A percentile compares a stretch with the other conserved stretches of the same genome.
phyloP scores from a whole-genome alignment of 2,329 filamentous ascomycete species.

The Calonectria henricotiae region DNA sequence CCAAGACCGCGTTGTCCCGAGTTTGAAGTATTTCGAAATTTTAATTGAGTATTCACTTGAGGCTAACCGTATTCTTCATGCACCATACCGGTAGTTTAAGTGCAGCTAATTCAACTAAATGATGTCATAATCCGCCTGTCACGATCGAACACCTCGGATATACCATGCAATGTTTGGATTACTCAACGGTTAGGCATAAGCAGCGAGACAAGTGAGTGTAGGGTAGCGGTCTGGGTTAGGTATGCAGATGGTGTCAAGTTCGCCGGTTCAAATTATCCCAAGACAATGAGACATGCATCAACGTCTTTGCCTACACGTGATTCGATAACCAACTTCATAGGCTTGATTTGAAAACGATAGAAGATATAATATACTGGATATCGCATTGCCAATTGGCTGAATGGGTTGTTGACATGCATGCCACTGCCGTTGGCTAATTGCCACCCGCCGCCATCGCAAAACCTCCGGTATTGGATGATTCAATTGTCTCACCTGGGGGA shows the following conservation, averaged over 20 bases:
- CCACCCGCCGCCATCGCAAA: background rate
- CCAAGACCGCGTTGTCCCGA: background rate
- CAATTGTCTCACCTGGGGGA: background rate
- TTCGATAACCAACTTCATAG: background rate
- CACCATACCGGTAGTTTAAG: no score
- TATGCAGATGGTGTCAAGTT: background rate
- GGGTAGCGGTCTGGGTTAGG: background rate
- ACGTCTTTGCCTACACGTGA: background rate
- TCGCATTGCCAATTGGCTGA: background rate
- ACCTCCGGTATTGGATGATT: conserved; percentile 8
- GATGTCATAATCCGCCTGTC: no score
- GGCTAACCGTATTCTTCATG: no score
- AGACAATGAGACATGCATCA: conserved; percentile 16
- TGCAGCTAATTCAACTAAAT: no score
- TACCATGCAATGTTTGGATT: no score
- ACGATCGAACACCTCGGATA: no score
- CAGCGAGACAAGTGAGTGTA: background rate
- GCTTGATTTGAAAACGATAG: background rate
- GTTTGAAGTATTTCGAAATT: no score
- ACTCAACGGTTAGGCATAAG: no score
- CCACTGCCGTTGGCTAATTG: background rate
- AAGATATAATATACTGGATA: background rate
- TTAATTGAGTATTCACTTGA: no score
- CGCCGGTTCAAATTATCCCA: background rate
- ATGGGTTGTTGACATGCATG: conserved; percentile 2